These are phyloP conservation scores for Xylaria sp. DNA, from an alignment of 2,329 filamentous ascomycete genomes.

Conservation along the genomic window DNA sequence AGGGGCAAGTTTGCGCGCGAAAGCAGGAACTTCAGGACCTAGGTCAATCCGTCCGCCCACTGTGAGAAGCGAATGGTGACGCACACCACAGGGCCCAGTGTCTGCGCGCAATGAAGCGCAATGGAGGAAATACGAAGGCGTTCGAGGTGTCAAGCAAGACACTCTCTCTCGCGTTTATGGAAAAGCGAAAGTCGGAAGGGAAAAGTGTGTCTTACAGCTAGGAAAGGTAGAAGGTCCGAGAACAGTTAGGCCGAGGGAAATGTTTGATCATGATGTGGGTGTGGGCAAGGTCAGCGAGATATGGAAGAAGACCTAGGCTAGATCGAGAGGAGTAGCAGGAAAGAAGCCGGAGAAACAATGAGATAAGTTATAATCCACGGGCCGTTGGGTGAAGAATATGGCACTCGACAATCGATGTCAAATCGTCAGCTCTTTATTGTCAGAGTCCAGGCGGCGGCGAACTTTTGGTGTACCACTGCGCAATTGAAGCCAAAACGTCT, in stretches of 20 bases:
- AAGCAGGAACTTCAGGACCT: neutral
- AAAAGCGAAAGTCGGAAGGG: neutral
- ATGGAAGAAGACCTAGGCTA: slow-evolving; percentile 16
- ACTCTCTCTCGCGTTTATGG: no score
- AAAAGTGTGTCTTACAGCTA: slow-evolving; percentile 32
- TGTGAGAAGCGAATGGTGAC: neutral
- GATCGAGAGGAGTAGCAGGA: neutral
- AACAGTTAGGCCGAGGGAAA: slow-evolving; percentile 24
- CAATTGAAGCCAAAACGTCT: neutral
- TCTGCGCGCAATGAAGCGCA: neutral
- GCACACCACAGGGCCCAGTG: neutral
- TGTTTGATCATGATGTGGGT: slow-evolving; percentile 39
- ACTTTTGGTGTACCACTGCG: slow-evolving; percentile 12
- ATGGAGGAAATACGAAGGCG: neutral
- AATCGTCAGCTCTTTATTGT: slow-evolving; percentile 7
- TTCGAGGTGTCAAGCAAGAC: neutral
- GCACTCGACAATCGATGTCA: slow-evolving; percentile 4
- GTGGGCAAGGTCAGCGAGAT: neutral
- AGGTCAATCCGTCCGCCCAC: neutral
- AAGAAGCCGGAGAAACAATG: slow-evolving; percentile 4
- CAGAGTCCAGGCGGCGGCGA: slow-evolving; percentile 12
- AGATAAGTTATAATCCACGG: neutral
- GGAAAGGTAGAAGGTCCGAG: slow-evolving; percentile 31
- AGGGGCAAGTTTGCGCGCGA: neutral
- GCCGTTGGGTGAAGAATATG: slow-evolving; percentile 2